Base-by-base conservation (phyloP, 176 grass and related monocot genomes). In the Sorghum bicolor region DNA sequence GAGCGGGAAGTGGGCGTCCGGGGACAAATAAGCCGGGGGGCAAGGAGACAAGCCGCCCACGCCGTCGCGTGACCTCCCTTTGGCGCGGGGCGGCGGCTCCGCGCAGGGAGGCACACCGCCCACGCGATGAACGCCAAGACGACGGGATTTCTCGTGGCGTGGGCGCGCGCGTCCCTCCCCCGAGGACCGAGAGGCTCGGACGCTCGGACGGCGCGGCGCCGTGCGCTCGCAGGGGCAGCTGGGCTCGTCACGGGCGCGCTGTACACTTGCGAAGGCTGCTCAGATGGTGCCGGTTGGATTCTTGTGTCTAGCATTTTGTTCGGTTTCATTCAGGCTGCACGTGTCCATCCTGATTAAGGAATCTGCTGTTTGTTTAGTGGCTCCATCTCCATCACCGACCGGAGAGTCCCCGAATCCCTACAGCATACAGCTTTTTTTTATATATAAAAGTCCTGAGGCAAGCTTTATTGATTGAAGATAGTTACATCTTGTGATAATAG, bases 21-120 rank as follows among this genome's bases (percentile, higher is more conserved):
- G 39, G 48, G 62, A 75, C 87, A 70, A 39, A 31, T 10, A 28
- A 19, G 14, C 19, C 40, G 72, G 39, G 79, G 79, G 48, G 73
- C 70, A 85, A 85, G 64, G 26, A 16, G 82, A 81, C 87, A 89
- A 85, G 16, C 50, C 47, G 50, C 17, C 11, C 87, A 89, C 83
- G 72, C 70, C 40, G 72, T 34, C 87, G 68, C 87, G 78, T 89
- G 87, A 89, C 15, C 31, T 43, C 64, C 34, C 64, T 55, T 79
- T 33, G 70, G 77, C 77, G 63, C 25, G 69, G 33, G 24, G 80
- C 75, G 48, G 69, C 55, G 37, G 41, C 19, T 15, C 30, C 22
- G 19, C 75, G 39, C 20, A 17, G 31, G 44, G 60, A 40, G 44
- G 44, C 52, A 53, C 43, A 6, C 16, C 47, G 13, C 47, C 14